These are phyloP conservation scores for Zygoascus sp. DNA, from an alignment of 1,139 yeast genomes.

Conservation along the genomic window DNA sequence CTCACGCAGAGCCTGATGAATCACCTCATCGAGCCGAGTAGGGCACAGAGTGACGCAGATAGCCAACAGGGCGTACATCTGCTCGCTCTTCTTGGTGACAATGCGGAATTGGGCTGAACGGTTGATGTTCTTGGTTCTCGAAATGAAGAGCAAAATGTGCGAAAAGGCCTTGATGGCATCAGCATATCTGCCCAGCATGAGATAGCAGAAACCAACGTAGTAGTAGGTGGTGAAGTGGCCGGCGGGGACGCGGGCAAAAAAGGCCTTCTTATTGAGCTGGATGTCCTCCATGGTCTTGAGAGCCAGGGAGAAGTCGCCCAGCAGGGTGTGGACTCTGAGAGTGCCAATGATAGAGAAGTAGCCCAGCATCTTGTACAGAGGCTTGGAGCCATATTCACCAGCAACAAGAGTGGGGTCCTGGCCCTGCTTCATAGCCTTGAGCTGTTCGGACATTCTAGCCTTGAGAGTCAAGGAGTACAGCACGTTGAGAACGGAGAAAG, in stretches of 20 bases:
- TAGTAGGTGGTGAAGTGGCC: slow-evolving; percentile 48
- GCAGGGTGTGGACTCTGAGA: slow-evolving; percentile 44
- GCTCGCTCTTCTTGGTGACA: slow-evolving; percentile 47
- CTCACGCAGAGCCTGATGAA: slow-evolving; percentile 42
- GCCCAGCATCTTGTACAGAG: slow-evolving; percentile 45
- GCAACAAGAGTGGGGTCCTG: slow-evolving; percentile 37
- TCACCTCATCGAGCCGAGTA: slow-evolving; percentile 43
- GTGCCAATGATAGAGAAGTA: slow-evolving; percentile 47
- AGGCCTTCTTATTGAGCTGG: slow-evolving; percentile 42
- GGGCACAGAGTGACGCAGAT: slow-evolving; percentile 45
- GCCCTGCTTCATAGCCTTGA: slow-evolving; percentile 37
- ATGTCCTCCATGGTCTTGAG: slow-evolving; percentile 46
- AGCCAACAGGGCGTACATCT: slow-evolving; percentile 48
- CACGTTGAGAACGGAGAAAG: slow-evolving; percentile 46
- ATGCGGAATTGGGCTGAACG: slow-evolving; percentile 44
- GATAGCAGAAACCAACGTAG: slow-evolving; percentile 48
- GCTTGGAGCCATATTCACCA: slow-evolving; percentile 42
- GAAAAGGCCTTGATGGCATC: slow-evolving; percentile 48
- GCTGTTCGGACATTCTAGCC: slow-evolving; percentile 43
- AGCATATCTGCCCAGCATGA: slow-evolving; percentile 47
- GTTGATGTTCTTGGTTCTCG: slow-evolving; percentile 44
- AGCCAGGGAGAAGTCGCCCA: slow-evolving; percentile 48
- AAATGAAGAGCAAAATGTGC: slow-evolving; percentile 43
- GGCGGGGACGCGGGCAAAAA: slow-evolving; percentile 44
- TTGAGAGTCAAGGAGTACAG: slow-evolving; percentile 45